A percentile compares a stretch with the other conserved stretches of the same genome.
phyloP scores from a whole-genome alignment of 2,329 filamentous ascomycete species.

The Pseudopithomyces maydicus region DNA sequence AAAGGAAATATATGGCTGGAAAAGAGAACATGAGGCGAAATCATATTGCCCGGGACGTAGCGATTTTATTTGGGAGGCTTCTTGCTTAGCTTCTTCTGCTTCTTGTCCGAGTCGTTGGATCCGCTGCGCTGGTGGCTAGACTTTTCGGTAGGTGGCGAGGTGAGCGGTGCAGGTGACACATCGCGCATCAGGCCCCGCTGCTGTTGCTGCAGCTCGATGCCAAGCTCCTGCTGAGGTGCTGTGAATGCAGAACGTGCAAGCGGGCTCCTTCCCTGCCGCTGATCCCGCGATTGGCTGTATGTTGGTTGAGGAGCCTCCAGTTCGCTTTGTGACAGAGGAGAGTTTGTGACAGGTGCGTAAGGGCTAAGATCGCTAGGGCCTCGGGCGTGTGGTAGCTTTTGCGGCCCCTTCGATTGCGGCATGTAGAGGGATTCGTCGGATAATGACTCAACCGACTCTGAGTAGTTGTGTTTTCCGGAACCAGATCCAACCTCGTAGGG shows the following conservation, averaged over 20 bases:
- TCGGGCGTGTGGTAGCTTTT: slow-evolving; percentile 29
- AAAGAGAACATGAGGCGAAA: background rate
- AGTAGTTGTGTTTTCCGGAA: slow-evolving; percentile 34
- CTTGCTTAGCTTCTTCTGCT: slow-evolving; percentile 41
- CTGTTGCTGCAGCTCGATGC: slow-evolving; percentile 43
- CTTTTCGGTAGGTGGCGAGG: slow-evolving; percentile 17
- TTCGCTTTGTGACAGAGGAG: slow-evolving; percentile 30
- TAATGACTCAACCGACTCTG: slow-evolving; percentile 43
- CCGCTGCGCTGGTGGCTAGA: slow-evolving; percentile 35
- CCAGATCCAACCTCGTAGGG: slow-evolving; percentile 31
- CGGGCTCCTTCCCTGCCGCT: slow-evolving; percentile 50
- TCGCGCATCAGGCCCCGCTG: slow-evolving; percentile 42
- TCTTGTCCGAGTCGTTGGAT: slow-evolving; percentile 41
- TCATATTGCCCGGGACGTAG: background rate
- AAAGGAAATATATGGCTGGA: background rate
- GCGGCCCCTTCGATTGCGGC: slow-evolving; percentile 25
- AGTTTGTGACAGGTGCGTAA: slow-evolving; percentile 27
- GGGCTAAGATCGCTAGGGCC: slow-evolving; percentile 25
- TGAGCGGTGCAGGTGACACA: slow-evolving; percentile 38
- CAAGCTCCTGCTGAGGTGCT: slow-evolving; percentile 22
- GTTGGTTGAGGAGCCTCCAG: slow-evolving; percentile 38
- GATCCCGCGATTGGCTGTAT: slow-evolving; percentile 22
- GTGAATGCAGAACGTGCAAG: slow-evolving; percentile 52
- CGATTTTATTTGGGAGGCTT: slow-evolving; percentile 25
- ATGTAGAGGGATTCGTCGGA: slow-evolving; percentile 43